phyloP scores from a whole-genome alignment of 2,329 filamentous ascomycete species.

The Dactylellina cionopaga region DNA sequence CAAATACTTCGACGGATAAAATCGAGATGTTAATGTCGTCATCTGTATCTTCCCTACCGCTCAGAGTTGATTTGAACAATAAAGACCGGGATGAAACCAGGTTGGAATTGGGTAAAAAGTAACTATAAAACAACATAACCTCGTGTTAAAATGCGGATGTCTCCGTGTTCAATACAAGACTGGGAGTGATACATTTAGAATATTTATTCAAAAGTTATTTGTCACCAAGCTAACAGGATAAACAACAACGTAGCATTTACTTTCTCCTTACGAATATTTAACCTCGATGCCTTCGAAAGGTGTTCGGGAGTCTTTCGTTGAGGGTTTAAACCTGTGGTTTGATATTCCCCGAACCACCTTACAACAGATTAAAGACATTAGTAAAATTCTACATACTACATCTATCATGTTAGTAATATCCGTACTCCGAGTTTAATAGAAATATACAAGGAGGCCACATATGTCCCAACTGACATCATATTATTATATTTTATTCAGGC shows the following conservation, averaged over 20 bases:
- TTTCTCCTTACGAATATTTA: conserved; percentile 12
- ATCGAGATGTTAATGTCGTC: neutral
- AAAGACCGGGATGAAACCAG: neutral
- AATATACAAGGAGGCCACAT: no score
- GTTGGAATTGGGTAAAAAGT: no score
- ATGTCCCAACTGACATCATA: no score
- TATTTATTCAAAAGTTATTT: no score
- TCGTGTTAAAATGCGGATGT: no score
- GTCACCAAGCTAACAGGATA: neutral
- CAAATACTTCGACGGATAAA: neutral
- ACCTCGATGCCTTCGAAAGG: conserved; percentile 14
- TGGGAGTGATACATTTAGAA: no score
- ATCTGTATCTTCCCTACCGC: neutral
- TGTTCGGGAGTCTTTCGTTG: conserved; percentile 1
- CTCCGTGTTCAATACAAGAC: no score
- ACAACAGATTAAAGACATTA: conserved; percentile 56
- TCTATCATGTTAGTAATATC: conserved; percentile 58
- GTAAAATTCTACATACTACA: conserved; percentile 58
- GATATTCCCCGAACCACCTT: conserved; percentile 54
- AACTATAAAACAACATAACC: no score
- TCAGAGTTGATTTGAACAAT: neutral
- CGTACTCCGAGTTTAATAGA: neutral
- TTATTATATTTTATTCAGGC: no score
- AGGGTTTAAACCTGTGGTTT: conserved; percentile 59
- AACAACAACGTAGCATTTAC: neutral